phyloP scores from a whole-genome alignment of 768 basidiomycete species.

The Trametes villosa region DNA sequence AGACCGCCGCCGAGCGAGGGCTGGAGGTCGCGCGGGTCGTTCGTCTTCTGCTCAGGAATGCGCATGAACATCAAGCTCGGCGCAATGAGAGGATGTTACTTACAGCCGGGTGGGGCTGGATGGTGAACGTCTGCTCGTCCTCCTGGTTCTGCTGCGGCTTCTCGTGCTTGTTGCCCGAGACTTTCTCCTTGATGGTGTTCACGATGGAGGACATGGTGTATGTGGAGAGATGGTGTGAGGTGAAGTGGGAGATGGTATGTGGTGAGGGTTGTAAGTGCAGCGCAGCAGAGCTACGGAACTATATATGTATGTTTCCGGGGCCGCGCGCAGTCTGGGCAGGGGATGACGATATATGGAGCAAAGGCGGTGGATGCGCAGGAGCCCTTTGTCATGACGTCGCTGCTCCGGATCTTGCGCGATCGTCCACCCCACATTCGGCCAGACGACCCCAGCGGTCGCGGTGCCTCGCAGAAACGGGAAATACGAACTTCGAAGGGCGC shows the following conservation, averaged over 20 bases:
- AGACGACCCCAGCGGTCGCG: not conserved
- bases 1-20: conserved; percentile 35
- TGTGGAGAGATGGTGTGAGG: not conserved
- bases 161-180: conserved; percentile 12
- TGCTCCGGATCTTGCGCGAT: conserved; percentile 14
- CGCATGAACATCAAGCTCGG: not conserved
- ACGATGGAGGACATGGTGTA: conserved; percentile 25
- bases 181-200: conserved; percentile 26
- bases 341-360: conserved; percentile 19
- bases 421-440: not conserved
- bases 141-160: conserved; percentile 14
- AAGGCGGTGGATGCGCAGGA: conserved; percentile 16
- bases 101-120: conserved; percentile 62
- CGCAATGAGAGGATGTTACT: not conserved
- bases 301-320: conserved; percentile 2
- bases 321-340: conserved; percentile 2
- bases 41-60: conserved; percentile 50
- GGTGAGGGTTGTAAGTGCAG: not conserved
- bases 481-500: not conserved
- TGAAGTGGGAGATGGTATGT: not conserved
- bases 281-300: not conserved
- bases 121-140: conserved; percentile 50
- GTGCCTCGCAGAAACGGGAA: not conserved
- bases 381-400: conserved; percentile 21
- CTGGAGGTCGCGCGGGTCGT: conserved; percentile 60